phyloP scores from a whole-genome alignment of 1,284 basidiomycete genomes.

The Ganoderma meredithae region DNA sequence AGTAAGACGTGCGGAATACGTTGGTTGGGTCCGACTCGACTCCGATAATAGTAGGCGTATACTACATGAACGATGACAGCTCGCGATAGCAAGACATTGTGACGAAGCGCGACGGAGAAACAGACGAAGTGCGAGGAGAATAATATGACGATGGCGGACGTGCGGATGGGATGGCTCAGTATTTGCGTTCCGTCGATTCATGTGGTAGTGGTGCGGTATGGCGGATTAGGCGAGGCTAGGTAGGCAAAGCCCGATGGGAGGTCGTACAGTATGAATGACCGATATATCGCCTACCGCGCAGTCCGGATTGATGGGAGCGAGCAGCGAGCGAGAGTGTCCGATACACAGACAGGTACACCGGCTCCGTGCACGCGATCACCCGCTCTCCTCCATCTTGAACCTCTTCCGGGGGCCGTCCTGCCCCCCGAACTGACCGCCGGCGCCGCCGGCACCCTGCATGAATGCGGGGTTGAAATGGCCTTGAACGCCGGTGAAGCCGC shows the following conservation, averaged over 20 bases:
- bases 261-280: conserved; percentile 9
- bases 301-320: conserved; percentile 4
- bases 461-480: conserved; percentile 80
- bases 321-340: not conserved
- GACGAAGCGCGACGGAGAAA: conserved; percentile 27
- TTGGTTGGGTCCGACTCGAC: conserved; percentile 19
- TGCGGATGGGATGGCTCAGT: not conserved
- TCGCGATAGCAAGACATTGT: conserved; percentile 36
- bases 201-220: conserved; percentile 2
- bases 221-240: conserved; percentile 9
- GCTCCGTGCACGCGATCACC: conserved; percentile 32
- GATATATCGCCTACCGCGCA: conserved; percentile 7
- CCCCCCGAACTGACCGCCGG: conserved; percentile 48
- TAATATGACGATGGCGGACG: not conserved
- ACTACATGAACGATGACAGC: conserved; percentile 33
- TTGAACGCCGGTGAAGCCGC: conserved; percentile 56
- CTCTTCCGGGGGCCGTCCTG: conserved; percentile 64
- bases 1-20: not conserved
- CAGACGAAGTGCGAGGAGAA: conserved; percentile 18
- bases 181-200: not conserved
- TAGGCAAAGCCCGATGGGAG: conserved; percentile 9
- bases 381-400: conserved; percentile 55
- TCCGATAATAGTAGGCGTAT: conserved; percentile 21
- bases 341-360: not conserved
- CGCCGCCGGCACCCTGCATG: conserved; percentile 56